Base-by-base conservation (phyloP, 2,329 filamentous ascomycete genomes). In the Diaporthe batatas region DNA sequence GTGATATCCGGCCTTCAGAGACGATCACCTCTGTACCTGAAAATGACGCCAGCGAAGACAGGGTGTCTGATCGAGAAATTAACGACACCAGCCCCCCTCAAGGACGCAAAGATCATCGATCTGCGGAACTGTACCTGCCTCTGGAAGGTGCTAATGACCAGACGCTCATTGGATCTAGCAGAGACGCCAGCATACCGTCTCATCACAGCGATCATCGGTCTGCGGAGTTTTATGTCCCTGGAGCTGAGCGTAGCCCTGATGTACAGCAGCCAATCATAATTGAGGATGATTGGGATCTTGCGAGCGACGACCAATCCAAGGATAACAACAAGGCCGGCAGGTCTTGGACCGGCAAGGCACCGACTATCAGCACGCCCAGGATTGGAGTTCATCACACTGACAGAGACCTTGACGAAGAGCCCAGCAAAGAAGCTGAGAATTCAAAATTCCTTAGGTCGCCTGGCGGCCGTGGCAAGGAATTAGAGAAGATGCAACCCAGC, bases 381-480 rank as follows among this genome's bases (percentile, higher is more conserved):
- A 49, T 23, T 54, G 34, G 29, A 29, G 21, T n/a, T 49, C 14
- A 23, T 49, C 23, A n/a, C 8, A 36, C 11, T 32, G 36, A 18
- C 23, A 57, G 29, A 11, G 10, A 32, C 25, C 25, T 21, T 14
- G 23, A 47, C 12, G 53, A 58, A 21, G 14, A 21, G 49, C 29
- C 51, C 53, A 39, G 32, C 39, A 34, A 29, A 34, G 25, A 57
- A 3, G 47, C 64, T 14, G 23, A 54, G 6, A 16, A 21, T 10
- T 39, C 58, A 64, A 62, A 53, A 32, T 51, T 36, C 6, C 62
- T 53, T 34, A 70, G 32, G n/a, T 72, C 57, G 39, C 49, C 70
- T 8, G 44, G 36, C 44, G 39, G 47, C 23, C 64, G 73, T 77
- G 76, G 77, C 77, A 76, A 76, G 18, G 68, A 74, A 57, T 12